phyloP scores from a whole-genome alignment of 768 basidiomycete species.

The Kondoa malvinella region DNA sequence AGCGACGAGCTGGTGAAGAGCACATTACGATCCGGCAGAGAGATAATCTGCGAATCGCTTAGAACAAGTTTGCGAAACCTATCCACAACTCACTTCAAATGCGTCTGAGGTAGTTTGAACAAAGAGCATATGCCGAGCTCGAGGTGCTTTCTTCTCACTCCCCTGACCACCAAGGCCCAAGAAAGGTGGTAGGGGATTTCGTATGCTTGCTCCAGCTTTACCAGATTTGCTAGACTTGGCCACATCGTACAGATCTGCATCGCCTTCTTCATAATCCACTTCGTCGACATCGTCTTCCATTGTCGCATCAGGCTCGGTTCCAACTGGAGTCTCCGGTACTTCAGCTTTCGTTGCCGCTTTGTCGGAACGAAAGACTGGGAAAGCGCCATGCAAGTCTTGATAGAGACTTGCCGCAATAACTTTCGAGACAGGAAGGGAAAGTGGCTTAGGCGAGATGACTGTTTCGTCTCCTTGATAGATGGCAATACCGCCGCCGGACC shows the following conservation, averaged over 20 bases:
- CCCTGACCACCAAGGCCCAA: neutral
- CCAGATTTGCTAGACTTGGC: neutral
- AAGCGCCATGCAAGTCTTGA: neutral
- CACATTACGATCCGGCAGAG: conserved; percentile 8
- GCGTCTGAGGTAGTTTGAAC: neutral
- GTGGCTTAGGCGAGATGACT: neutral
- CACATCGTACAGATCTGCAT: neutral
- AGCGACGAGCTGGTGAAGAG: conserved; percentile 16
- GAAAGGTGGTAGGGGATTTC: neutral
- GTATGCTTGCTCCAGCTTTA: neutral
- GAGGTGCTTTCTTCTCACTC: neutral
- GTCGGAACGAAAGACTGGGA: neutral
- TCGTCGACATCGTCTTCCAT: neutral
- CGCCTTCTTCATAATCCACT: neutral
- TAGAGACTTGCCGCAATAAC: neutral
- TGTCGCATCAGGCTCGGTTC: neutral
- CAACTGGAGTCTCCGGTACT: neutral
- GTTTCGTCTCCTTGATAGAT: neutral
- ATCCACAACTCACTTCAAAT: neutral
- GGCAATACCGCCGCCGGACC: neutral
- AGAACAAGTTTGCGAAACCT: neutral
- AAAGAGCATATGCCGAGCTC: neutral
- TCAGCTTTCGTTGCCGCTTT: no score
- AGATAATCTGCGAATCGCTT: conserved; percentile 15
- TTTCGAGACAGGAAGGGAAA: neutral